Conservation (phyloP, 2,329 filamentous ascomycete genomes). For the Alternaria ethzedia region DNA sequence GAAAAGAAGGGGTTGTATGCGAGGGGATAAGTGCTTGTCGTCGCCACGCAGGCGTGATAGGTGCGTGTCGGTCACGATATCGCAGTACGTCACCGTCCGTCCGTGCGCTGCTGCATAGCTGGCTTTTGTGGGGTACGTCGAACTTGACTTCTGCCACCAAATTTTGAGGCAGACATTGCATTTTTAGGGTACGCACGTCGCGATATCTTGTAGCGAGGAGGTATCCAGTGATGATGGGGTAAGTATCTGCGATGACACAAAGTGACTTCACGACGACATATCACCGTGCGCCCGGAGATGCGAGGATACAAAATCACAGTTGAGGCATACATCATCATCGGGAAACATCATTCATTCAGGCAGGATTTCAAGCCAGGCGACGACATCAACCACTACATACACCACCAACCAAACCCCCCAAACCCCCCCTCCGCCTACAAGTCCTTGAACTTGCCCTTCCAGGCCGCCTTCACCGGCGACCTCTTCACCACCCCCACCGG, state of each 20-base stretch:
- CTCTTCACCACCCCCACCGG: neutral
- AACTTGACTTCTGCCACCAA: slow-evolving; percentile 1
- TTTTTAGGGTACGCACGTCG: neutral
- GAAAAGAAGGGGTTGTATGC: too few relatives aligned
- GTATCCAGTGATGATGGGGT: neutral
- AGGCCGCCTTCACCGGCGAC: neutral
- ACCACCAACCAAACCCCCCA: neutral
- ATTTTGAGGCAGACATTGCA: neutral
- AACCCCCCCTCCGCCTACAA: neutral
- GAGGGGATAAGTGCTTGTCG: neutral
- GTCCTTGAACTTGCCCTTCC: neutral
- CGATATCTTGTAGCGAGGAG: neutral
- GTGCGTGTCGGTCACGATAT: neutral
- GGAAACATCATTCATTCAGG: neutral
- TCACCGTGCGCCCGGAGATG: neutral
- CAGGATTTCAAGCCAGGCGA: neutral
- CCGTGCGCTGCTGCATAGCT: slow-evolving; percentile 1
- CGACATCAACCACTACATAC: neutral
- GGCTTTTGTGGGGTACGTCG: slow-evolving; percentile 9
- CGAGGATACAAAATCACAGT: neutral
- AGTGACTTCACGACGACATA: neutral
- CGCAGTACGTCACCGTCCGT: slow-evolving; percentile 3
- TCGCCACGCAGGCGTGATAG: neutral
- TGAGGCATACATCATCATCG: neutral
- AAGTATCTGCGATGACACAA: neutral